These are phyloP conservation scores for Cucumis melo DNA, from an alignment of 306 rosid genomes.

Conservation along the genomic window DNA sequence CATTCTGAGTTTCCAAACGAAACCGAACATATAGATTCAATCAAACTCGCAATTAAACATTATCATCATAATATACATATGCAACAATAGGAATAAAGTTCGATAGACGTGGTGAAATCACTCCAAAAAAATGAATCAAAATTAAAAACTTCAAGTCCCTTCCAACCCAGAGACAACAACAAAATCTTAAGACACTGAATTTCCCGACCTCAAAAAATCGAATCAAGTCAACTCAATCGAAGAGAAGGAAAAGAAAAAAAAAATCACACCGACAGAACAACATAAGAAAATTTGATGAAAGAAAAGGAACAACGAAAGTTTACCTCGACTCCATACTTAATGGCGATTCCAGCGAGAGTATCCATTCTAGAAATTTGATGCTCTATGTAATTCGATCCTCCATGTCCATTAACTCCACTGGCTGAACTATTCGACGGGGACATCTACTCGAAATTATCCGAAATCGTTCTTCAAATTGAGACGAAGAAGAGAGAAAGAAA, in stretches of 20 bases:
- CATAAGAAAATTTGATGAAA: background rate
- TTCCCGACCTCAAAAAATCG: background rate
- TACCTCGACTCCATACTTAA: slow-evolving; percentile 93
- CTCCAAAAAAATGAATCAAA: background rate
- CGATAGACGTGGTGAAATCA: background rate
- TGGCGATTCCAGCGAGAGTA: slow-evolving; percentile 83
- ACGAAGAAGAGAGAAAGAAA: background rate
- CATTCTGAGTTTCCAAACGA: background rate
- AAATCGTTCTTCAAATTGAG: background rate
- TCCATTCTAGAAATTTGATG: slow-evolving; percentile 72
- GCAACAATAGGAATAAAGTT: background rate
- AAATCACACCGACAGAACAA: background rate
- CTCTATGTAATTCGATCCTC: slow-evolving; percentile 40
- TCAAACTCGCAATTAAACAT: background rate
- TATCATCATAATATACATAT: background rate
- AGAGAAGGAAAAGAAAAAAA: background rate
- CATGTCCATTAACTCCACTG: slow-evolving; percentile 4
- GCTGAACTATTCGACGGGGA: slow-evolving; percentile 39
- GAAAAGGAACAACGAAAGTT: background rate
- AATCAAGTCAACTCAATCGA: background rate
- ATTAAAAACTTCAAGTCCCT: background rate
- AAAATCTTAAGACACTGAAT: background rate
- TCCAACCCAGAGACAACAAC: background rate
- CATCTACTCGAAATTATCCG: slow-evolving; percentile 23
- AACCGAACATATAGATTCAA: background rate